These are phyloP conservation scores for Phytopythium vexans DNA, from an alignment of 352 stramenopile genomes.

Conservation along the genomic window DNA sequence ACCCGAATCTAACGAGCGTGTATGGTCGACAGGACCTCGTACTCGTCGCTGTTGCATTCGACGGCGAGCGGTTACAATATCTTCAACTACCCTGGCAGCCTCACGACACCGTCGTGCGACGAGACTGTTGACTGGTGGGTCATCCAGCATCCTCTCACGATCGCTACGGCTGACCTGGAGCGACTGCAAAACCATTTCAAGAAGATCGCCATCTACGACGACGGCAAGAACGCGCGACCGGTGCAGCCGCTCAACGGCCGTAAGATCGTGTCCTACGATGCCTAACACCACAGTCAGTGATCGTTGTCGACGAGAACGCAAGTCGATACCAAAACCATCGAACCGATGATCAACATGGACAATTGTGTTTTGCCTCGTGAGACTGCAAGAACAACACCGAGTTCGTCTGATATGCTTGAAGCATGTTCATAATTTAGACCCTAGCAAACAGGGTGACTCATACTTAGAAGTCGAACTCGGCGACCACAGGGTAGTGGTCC, in stretches of 20 bases:
- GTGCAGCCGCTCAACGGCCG: constrained; percentile 38
- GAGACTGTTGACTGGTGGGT: constrained; percentile 71
- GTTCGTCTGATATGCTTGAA: no score
- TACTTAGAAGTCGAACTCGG: constrained; percentile 48
- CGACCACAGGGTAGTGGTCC: constrained; percentile 66
- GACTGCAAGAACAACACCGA: no score
- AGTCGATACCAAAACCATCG: no score
- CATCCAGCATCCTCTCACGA: constrained; percentile 39
- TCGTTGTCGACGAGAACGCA: no score
- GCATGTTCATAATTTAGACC: no score
- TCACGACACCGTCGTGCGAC: constrained; percentile 49
- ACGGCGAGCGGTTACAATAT: constrained; percentile 12
- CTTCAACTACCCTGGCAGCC: constrained; percentile 70
- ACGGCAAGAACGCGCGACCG: constrained; percentile 42
- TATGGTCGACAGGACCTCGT: constrained; percentile 22
- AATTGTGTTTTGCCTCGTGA: no score
- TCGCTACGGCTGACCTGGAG: constrained; percentile 30
- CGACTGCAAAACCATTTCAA: constrained; percentile 29
- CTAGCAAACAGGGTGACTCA: not conserved
- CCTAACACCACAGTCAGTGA: no score
- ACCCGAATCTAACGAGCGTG: constrained; percentile 4
- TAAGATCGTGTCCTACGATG: not conserved
- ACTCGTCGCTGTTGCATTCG: constrained; percentile 18
- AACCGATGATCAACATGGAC: no score
- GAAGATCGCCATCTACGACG: constrained; percentile 30